Evolutionary conservation across 2,329 filamentous ascomycete species (phyloP), one percentile per base, ranked within the genome.

Genomic region (Pseudogymnoascus sp.): DNA sequence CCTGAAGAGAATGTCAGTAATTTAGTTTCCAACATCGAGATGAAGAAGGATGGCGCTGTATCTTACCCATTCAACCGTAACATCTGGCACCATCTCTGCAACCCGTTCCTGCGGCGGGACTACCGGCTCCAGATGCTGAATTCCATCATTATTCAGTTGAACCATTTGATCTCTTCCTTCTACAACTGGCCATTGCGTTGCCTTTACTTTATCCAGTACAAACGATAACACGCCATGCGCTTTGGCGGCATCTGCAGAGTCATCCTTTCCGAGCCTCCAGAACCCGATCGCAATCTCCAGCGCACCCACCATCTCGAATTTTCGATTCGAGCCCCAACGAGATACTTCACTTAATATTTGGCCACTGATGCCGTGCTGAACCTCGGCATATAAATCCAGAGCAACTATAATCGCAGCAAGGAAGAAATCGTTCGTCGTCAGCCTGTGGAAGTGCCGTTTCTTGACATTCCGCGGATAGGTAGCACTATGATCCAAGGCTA

Each of bases 151-250:
- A 7, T 13, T 56, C 29, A 21, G 16, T 35, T 56, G 50, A 33
- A 35, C n/a, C 50, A 35, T 56, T 14, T 6, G 1, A 14, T 56
- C 29, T 8, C 7, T 24, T 16, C 3, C 40, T n/a, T 21, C 38
- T 7, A 6, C 10, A 4, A 56, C 59, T 62, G 42, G 29, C n/a
- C 40, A 31, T 47, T 62, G 50, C 50, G 50, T 56, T 19, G 50
- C 26, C 50, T 42, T 60, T 3, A 62, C 53, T 31, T 63, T 65
- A 13, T 42, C 33, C 10, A 65, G 5, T 6, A 66, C 53, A 7
- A 66, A 65, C 4, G 65, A 66, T 38, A 66, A 66, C 44, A 66
- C 47, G 4, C 62, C 64, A 29, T 65, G 53, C 14, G 65, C 65
- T 29, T 65, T 66, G 6, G 65, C 64, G 6, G 64, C 60, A 24